phyloP scores from a whole-genome alignment of 176 grass and related monocot species.

The Triticum dicoccoides region DNA sequence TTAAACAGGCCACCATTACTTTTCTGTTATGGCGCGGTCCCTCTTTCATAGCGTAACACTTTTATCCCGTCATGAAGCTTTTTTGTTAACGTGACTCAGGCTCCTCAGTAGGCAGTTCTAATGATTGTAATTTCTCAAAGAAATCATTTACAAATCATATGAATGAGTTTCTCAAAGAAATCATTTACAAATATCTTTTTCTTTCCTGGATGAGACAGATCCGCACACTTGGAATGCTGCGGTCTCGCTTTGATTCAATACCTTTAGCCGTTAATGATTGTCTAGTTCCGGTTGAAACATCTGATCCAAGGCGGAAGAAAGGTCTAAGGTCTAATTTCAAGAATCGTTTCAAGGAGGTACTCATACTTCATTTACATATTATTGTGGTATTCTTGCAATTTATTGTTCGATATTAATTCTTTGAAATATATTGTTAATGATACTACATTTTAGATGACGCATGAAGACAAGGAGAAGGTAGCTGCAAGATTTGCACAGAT shows the following conservation, averaged over 20 bases:
- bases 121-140: no score
- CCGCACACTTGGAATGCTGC: constrained; percentile 79
- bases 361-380: constrained; percentile 18
- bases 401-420: constrained; percentile 27
- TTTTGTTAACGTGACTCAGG: no score
- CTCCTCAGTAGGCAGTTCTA: no score
- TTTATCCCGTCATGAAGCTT: no score
- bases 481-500: constrained; percentile 94
- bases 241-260: constrained; percentile 86
- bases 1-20: no score
- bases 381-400: constrained; percentile 10
- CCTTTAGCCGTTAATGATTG: constrained; percentile 66
- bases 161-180: constrained; percentile 21
- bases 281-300: constrained; percentile 72
- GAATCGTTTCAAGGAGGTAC: constrained; percentile 63
- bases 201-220: constrained; percentile 62
- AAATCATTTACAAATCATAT: not conserved
- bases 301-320: constrained; percentile 59
- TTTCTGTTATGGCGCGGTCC: no score
- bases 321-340: constrained; percentile 78
- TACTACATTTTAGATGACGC: constrained; percentile 42
- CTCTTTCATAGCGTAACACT: no score
- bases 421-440: constrained; percentile 19
- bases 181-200: constrained; percentile 14
- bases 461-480: constrained; percentile 51